phyloP scores from a whole-genome alignment of 2,329 filamentous ascomycete species.

The Botrytis squamosa region DNA sequence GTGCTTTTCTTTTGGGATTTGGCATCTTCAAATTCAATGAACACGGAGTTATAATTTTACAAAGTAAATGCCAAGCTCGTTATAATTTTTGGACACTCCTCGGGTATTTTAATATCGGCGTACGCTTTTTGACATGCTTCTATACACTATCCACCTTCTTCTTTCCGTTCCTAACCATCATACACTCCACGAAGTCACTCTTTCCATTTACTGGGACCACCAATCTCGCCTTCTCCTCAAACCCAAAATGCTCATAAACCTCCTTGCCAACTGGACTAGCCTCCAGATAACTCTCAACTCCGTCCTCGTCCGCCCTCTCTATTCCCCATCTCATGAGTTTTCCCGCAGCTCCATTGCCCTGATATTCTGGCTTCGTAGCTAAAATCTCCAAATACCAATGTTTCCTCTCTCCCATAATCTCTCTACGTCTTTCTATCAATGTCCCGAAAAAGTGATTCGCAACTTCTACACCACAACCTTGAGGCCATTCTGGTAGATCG shows the following conservation, averaged over 20 bases:
- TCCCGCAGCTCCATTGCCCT: conserved; percentile 48
- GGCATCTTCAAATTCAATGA: background rate
- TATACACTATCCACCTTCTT: background rate
- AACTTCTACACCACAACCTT: conserved; percentile 41
- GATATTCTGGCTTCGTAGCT: conserved; percentile 44
- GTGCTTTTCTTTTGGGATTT: background rate
- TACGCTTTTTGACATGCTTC: background rate
- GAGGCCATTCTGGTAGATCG: conserved; percentile 42
- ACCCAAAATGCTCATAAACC: conserved; percentile 51
- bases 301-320: conserved; percentile 46
- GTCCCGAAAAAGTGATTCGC: conserved; percentile 45
- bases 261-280: conserved; percentile 48
- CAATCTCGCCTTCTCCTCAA: conserved; percentile 43
- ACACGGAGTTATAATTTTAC: background rate
- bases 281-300: conserved; percentile 49
- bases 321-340: conserved; percentile 50
- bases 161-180: conserved; percentile 31
- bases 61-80: background rate
- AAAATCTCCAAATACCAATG: conserved; percentile 53
- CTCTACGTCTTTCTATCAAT: conserved; percentile 40
- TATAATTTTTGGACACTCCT: background rate
- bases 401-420: conserved; percentile 43
- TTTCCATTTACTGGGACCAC: conserved; percentile 42
- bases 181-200: conserved; percentile 36
- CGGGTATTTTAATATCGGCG: too few relatives aligned